These are phyloP conservation scores for Rhizopogon vesiculosus DNA, from an alignment of 768 basidiomycete genomes.

Conservation along the genomic window DNA sequence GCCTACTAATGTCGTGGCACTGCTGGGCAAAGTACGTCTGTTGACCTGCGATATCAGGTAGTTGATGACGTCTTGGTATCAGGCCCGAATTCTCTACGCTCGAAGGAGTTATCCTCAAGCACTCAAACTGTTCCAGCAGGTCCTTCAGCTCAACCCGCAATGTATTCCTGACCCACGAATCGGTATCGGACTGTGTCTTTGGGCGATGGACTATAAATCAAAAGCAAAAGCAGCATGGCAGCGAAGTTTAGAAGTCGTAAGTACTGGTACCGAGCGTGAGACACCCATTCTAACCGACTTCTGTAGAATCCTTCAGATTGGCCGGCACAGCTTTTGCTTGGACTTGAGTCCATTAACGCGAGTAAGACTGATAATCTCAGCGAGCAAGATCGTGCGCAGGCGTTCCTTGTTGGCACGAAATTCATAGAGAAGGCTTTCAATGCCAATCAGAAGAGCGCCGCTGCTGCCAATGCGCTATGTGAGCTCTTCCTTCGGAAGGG, in stretches of 20 bases:
- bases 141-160: slow-evolving; percentile 69
- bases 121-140: slow-evolving; percentile 81
- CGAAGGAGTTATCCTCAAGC: slow-evolving; percentile 74
- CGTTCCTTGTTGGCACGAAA: slow-evolving; percentile 63
- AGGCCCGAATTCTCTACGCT: slow-evolving; percentile 86
- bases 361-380: slow-evolving; percentile 67
- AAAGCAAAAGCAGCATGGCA: slow-evolving; percentile 90
- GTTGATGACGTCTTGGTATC: slow-evolving; percentile 2
- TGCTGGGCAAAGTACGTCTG: slow-evolving; percentile 74
- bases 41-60: neutral
- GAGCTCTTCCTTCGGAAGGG: slow-evolving; percentile 75
- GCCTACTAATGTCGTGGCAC: slow-evolving; percentile 83
- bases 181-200: slow-evolving; percentile 92
- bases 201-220: slow-evolving; percentile 79
- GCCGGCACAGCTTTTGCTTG: slow-evolving; percentile 78
- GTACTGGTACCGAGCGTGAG: slow-evolving; percentile 22
- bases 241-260: slow-evolving; percentile 77
- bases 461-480: slow-evolving; percentile 80
- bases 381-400: slow-evolving; percentile 57
- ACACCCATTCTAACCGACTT: neutral
- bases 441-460: slow-evolving; percentile 63
- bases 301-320: slow-evolving; percentile 72
- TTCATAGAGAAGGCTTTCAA: slow-evolving; percentile 79
- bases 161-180: slow-evolving; percentile 92
- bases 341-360: slow-evolving; percentile 80